phyloP scores from a whole-genome alignment of 2,329 filamentous ascomycete species.

The Catunica adiposa region DNA sequence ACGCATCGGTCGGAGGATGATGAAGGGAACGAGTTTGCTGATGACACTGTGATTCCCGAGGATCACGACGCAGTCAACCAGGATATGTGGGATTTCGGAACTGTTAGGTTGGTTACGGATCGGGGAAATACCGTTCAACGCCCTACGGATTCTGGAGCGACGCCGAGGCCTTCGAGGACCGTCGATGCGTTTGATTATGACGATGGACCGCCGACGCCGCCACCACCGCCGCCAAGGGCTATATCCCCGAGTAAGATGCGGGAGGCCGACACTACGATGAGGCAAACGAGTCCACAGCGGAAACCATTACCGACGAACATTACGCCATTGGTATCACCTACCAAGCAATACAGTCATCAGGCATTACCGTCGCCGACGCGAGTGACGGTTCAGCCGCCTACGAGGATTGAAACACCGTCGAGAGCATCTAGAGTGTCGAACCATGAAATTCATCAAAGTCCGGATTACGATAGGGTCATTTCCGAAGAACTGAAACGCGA shows the following conservation, averaged over 20 bases:
- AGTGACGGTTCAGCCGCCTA: slow-evolving; percentile 36
- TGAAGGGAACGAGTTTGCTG: slow-evolving; percentile 35
- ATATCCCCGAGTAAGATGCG: slow-evolving; percentile 35
- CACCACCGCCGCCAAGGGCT: neutral
- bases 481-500: slow-evolving; percentile 49
- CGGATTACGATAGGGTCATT: slow-evolving; percentile 43
- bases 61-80: slow-evolving; percentile 44
- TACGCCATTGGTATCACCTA: slow-evolving; percentile 3
- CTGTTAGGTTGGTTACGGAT: slow-evolving; percentile 64
- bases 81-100: slow-evolving; percentile 98
- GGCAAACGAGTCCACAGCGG: slow-evolving; percentile 44
- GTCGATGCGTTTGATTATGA: slow-evolving; percentile 33
- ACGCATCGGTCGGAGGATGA: slow-evolving; percentile 58
- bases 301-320: slow-evolving; percentile 30
- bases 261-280: slow-evolving; percentile 32
- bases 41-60: slow-evolving; percentile 25
- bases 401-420: slow-evolving; percentile 13
- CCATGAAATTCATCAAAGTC: slow-evolving; percentile 32
- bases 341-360: slow-evolving; percentile 1
- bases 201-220: slow-evolving; percentile 23
- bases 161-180: slow-evolving; percentile 44
- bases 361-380: slow-evolving; percentile 36
- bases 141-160: slow-evolving; percentile 64
- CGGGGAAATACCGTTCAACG: slow-evolving; percentile 39
- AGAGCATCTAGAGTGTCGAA: neutral